Conservation (phyloP, 2,329 filamentous ascomycete species). For the Calonectria pauciramosa region DNA sequence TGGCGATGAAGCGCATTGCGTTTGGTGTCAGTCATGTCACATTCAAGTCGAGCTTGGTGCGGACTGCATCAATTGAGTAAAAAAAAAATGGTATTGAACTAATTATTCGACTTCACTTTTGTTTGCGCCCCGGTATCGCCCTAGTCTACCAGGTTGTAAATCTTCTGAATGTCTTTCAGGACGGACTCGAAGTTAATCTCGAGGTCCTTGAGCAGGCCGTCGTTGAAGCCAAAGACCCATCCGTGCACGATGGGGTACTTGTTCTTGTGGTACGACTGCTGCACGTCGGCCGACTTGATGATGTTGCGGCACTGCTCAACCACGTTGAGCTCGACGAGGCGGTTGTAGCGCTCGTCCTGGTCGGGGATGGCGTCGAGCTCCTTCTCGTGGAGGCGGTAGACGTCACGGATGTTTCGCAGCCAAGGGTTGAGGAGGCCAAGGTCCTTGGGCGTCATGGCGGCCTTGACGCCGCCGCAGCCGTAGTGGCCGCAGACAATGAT, state of each 20-base stretch:
- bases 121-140: background rate
- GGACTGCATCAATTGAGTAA: background rate
- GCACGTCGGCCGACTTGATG: slow-evolving; percentile 84
- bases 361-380: slow-evolving; percentile 76
- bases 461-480: slow-evolving; percentile 82
- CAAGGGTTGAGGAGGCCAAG: slow-evolving; percentile 80
- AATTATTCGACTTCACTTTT: slow-evolving; percentile 8
- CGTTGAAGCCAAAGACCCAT: slow-evolving; percentile 79
- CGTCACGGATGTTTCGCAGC: slow-evolving; percentile 81
- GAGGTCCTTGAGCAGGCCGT: slow-evolving; percentile 76
- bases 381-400: slow-evolving; percentile 78
- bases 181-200: slow-evolving; percentile 72
- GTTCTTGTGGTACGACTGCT: slow-evolving; percentile 76
- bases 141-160: slow-evolving; percentile 68
- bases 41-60: background rate
- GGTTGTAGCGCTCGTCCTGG: slow-evolving; percentile 72
- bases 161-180: slow-evolving; percentile 72
- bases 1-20: background rate
- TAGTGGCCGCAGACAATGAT: slow-evolving; percentile 86
- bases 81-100: background rate
- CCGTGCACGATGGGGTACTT: slow-evolving; percentile 79
- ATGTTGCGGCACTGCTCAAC: slow-evolving; percentile 82
- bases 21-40: background rate
- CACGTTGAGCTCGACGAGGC: slow-evolving; percentile 88
- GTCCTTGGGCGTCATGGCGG: slow-evolving; percentile 79